Conservation (phyloP, 1,139 yeast species). For the Suhomyces bolitotheri region DNA sequence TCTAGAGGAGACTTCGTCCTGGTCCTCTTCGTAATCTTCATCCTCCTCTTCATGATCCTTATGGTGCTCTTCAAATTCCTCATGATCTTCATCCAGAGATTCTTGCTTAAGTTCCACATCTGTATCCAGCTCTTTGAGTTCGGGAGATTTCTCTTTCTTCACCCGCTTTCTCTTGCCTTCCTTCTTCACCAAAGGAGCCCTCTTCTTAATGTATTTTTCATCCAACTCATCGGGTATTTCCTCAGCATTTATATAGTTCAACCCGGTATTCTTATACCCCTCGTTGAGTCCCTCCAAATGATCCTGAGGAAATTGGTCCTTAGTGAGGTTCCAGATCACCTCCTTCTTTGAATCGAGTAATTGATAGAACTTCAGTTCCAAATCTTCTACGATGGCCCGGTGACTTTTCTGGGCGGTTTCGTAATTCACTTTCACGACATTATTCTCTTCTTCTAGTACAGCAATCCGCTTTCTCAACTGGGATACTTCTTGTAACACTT, state of each 20-base stretch:
- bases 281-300: conserved; percentile 26
- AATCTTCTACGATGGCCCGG: conserved; percentile 29
- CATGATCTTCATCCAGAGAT: not conserved
- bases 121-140: conserved; percentile 9
- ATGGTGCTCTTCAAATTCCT: conserved; percentile 9
- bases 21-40: conserved; percentile 2
- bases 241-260: conserved; percentile 22
- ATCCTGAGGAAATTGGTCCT: conserved; percentile 11
- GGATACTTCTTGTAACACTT: conserved; percentile 9
- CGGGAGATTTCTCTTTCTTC: conserved; percentile 3
- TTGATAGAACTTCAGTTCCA: conserved; percentile 39
- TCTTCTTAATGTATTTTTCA: conserved; percentile 16
- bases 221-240: conserved; percentile 23
- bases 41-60: conserved; percentile 10
- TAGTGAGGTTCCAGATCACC: conserved; percentile 34
- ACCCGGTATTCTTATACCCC: conserved; percentile 20
- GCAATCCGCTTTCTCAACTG: conserved; percentile 8
- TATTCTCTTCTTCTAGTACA: conserved; percentile 13
- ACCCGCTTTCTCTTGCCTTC: conserved; percentile 1
- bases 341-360: conserved; percentile 39
- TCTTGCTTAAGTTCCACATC: conserved; percentile 5
- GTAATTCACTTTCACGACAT: conserved; percentile 18
- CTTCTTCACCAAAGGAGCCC: conserved; percentile 1
- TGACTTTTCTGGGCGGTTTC: conserved; percentile 26
- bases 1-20: not conserved